Evolutionary conservation across 2,329 filamentous ascomycete genomes (phyloP).

Genomic region (Taxawa tesnikishii): DNA sequence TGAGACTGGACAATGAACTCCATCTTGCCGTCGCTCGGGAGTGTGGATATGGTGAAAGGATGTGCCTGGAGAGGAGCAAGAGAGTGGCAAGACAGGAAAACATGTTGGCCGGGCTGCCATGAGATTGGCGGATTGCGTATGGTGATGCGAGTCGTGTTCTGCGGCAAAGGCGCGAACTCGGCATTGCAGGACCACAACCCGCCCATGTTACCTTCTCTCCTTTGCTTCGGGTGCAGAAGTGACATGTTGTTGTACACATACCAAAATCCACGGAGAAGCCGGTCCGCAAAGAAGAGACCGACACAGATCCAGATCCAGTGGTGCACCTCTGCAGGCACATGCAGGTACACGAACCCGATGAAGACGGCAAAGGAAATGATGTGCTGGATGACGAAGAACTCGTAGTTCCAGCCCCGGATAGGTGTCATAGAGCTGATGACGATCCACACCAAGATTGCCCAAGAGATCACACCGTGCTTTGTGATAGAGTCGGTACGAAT

Average conservation of each 20-base stretch:
- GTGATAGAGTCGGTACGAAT: constrained; percentile 51
- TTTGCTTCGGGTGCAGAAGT: constrained; percentile 24
- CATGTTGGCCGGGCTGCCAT: constrained; percentile 52
- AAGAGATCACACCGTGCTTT: constrained; percentile 55
- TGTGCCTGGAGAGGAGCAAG: constrained; percentile 48
- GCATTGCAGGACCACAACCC: constrained; percentile 7
- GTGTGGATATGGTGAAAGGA: constrained; percentile 50
- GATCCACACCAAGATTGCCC: constrained; percentile 55
- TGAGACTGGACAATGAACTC: constrained; percentile 45
- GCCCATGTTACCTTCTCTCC: constrained; percentile 6
- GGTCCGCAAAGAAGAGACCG: constrained; percentile 50
- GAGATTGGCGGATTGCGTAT: constrained; percentile 41
- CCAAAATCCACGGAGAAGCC: constrained; percentile 34
- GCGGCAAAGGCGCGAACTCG: constrained; percentile 30
- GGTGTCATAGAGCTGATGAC: constrained; percentile 51
- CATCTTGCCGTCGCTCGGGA: constrained; percentile 42
- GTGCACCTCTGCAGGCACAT: constrained; percentile 46
- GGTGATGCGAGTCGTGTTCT: constrained; percentile 44
- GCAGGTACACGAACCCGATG: constrained; percentile 50
- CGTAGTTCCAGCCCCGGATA: constrained; percentile 53
- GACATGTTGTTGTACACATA: constrained; percentile 27
- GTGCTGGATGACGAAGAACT: constrained; percentile 59
- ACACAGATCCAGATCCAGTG: constrained; percentile 53
- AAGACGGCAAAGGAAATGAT: constrained; percentile 49
- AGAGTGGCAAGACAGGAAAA: constrained; percentile 46